phyloP scores from a whole-genome alignment of 768 basidiomycete genomes.

The Sarcodon aspratus region DNA sequence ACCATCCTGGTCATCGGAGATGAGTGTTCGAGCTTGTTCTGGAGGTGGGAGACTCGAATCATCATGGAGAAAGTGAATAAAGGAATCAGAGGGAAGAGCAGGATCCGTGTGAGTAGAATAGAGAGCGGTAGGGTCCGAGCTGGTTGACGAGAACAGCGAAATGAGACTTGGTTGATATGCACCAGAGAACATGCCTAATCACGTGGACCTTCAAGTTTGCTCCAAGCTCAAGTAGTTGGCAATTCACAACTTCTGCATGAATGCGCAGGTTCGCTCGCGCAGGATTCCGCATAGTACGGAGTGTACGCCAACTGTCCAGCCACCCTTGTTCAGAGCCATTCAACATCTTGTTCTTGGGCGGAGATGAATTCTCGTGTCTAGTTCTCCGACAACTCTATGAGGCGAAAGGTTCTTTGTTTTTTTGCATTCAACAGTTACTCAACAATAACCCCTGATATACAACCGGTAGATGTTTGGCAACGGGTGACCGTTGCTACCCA shows the following conservation, averaged over 20 bases:
- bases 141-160: slow-evolving; percentile 71
- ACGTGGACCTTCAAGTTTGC: not conserved
- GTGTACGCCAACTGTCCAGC: slow-evolving; percentile 1
- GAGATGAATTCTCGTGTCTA: slow-evolving; percentile 77
- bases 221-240: not conserved
- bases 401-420: slow-evolving; percentile 40
- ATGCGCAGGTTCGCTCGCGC: not conserved
- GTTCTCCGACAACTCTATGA: slow-evolving; percentile 54
- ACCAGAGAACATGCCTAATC: slow-evolving; percentile 37
- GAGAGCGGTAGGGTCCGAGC: slow-evolving; percentile 39
- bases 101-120: slow-evolving; percentile 39
- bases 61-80: slow-evolving; percentile 55
- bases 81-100: slow-evolving; percentile 47
- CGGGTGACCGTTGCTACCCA: slow-evolving; percentile 59
- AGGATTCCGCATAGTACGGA: not conserved
- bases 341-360: slow-evolving; percentile 80
- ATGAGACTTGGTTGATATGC: slow-evolving; percentile 50
- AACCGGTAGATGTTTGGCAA: slow-evolving; percentile 62
- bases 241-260: not conserved
- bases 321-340: slow-evolving; percentile 26
- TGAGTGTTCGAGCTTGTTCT: slow-evolving; percentile 30
- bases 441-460: not conserved
- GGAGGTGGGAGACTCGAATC: slow-evolving; percentile 36
- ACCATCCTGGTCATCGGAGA: slow-evolving; percentile 18
- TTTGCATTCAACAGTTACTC: not conserved